A percentile compares a stretch with the other conserved stretches of the same genome.
These are phyloP conservation scores for Fraxinus platypoda DNA, from an alignment of 305 asterid species.

Conservation along the genomic window DNA sequence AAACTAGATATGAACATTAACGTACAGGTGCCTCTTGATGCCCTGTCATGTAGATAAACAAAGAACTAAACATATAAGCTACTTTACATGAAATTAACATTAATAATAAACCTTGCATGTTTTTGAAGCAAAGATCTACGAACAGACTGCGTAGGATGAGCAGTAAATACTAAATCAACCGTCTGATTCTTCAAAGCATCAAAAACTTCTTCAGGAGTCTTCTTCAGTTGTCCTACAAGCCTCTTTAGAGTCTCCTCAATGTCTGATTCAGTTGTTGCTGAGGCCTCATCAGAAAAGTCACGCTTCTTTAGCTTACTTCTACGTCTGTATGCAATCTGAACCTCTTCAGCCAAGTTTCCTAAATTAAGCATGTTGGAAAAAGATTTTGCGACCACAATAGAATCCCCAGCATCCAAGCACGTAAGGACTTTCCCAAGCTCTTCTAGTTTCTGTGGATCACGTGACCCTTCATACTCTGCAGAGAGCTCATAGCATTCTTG, in stretches of 20 bases:
- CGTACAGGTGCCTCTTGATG: not conserved
- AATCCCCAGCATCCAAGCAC: slow-evolving; percentile 77
- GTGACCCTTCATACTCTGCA: slow-evolving; percentile 64
- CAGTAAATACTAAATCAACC: slow-evolving; percentile 66
- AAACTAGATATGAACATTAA: not conserved
- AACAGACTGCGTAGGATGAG: slow-evolving; percentile 80
- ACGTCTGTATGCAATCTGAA: slow-evolving; percentile 72
- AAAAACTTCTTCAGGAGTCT: slow-evolving; percentile 67
- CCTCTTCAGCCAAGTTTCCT: slow-evolving; percentile 73
- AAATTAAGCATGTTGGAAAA: slow-evolving; percentile 73
- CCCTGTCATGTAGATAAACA: not conserved
- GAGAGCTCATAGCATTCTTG: slow-evolving; percentile 75
- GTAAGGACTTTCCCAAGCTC: slow-evolving; percentile 73
- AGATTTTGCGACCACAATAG: slow-evolving; percentile 66
- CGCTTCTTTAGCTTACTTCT: slow-evolving; percentile 58
- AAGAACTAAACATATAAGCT: not conserved
- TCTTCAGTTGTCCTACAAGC: slow-evolving; percentile 61
- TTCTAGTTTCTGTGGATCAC: slow-evolving; percentile 58
- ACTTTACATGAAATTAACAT: not conserved
- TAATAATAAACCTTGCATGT: slow-evolving; percentile 56
- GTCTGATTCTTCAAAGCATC: slow-evolving; percentile 77
- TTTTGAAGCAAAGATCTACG: slow-evolving; percentile 81
- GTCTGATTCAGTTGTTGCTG: slow-evolving; percentile 67
- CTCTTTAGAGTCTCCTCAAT: slow-evolving; percentile 67
- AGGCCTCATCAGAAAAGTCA: slow-evolving; percentile 64